These are phyloP conservation scores for Pueraria montana DNA, from an alignment of 306 rosid genomes.

Conservation along the genomic window DNA sequence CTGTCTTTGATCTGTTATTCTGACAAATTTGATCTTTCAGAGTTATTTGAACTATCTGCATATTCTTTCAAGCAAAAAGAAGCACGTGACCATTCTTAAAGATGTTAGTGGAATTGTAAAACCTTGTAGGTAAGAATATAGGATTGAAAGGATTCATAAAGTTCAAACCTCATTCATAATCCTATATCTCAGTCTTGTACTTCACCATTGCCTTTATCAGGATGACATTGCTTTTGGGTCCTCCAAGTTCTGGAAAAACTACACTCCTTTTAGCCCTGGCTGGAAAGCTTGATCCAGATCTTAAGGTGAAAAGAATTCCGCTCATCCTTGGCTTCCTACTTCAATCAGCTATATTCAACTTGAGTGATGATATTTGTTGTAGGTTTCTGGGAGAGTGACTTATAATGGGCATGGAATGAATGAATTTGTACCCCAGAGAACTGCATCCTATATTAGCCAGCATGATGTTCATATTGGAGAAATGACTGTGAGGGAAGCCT, in stretches of 20 bases:
- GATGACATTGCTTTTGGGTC: slow-evolving; percentile 86
- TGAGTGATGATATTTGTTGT: background rate
- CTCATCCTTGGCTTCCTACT: background rate
- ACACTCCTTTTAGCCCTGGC: slow-evolving; percentile 75
- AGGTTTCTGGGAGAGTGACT: slow-evolving; percentile 61
- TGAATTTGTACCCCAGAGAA: slow-evolving; percentile 65
- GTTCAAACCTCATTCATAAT: slow-evolving; percentile 5
- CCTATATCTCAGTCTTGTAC: background rate
- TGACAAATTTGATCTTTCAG: slow-evolving; percentile 37
- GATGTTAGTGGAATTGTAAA: slow-evolving; percentile 76
- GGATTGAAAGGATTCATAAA: background rate
- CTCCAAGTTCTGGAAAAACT: slow-evolving; percentile 89
- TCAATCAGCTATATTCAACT: background rate
- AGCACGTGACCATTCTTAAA: slow-evolving; percentile 58
- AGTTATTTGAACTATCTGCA: slow-evolving; percentile 46
- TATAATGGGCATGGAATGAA: slow-evolving; percentile 63
- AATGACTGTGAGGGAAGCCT: slow-evolving; percentile 69
- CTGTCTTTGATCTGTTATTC: background rate
- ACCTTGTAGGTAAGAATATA: slow-evolving; percentile 63
- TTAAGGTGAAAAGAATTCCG: slow-evolving; percentile 53
- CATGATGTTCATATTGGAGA: slow-evolving; percentile 62
- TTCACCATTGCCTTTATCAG: slow-evolving; percentile 27
- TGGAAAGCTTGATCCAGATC: slow-evolving; percentile 67
- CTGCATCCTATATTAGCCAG: slow-evolving; percentile 64
- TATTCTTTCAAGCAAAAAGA: slow-evolving; percentile 50